A percentile compares a stretch with the other conserved stretches of the same genome.
Evolutionary conservation across 1,139 yeast species (phyloP).

Genomic region (Geotrichum aggregatum): DNA sequence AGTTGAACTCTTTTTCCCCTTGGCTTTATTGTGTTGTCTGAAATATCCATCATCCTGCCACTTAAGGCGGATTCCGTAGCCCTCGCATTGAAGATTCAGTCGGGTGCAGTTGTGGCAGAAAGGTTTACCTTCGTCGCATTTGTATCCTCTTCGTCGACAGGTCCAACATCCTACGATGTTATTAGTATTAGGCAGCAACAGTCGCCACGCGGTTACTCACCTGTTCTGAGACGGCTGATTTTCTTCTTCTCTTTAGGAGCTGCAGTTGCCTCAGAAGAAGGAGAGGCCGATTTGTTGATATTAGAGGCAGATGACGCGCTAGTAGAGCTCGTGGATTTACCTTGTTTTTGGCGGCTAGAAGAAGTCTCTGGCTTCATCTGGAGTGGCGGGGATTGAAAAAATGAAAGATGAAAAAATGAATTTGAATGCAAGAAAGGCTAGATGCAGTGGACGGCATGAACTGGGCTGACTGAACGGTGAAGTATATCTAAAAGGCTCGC

Average conservation of each 20-base stretch:
- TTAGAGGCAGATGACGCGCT: too few species aligned
- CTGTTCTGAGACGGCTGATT: slow-evolving; percentile 30
- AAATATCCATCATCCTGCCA: slow-evolving; percentile 28
- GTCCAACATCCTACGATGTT: slow-evolving; percentile 59
- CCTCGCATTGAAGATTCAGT: slow-evolving; percentile 31
- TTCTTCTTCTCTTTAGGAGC: slow-evolving; percentile 24
- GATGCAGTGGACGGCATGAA: too few species aligned
- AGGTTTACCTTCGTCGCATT: slow-evolving; percentile 67
- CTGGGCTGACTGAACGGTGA: too few species aligned
- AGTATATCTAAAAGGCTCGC: too few species aligned
- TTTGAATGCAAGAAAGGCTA: too few species aligned
- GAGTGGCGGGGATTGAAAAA: too few species aligned
- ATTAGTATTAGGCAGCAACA: too few species aligned
- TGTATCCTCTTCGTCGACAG: slow-evolving; percentile 74
- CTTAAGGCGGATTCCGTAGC: slow-evolving; percentile 32
- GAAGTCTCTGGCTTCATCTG: too few species aligned
- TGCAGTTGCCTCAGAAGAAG: neutral
- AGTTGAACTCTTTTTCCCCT: neutral
- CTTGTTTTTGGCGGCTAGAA: too few species aligned
- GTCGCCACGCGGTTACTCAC: slow-evolving; percentile 23
- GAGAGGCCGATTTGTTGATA: neutral
- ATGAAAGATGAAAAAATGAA: too few species aligned
- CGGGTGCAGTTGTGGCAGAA: slow-evolving; percentile 20
- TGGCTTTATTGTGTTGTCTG: slow-evolving; percentile 11
- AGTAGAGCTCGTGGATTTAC: too few species aligned